Percentiles rank a stretch among this genome's conserved stretches.
Evolutionary conservation across 2,329 filamentous ascomycete genomes (phyloP).

Genomic region (Exophiala xenobiotica): DNA sequence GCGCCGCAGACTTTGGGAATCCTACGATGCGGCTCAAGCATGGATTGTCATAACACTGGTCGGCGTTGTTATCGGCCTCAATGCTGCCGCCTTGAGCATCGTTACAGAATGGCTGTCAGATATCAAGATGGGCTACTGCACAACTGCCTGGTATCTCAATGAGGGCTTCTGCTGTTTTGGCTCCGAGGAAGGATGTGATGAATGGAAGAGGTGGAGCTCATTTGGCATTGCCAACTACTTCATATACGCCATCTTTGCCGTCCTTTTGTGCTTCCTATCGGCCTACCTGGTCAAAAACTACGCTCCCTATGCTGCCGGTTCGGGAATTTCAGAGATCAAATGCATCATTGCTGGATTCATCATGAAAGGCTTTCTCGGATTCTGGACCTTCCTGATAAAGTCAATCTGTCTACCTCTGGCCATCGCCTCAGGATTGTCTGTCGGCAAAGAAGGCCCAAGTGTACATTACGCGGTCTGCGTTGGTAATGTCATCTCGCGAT

Average conservation of each 20-base stretch:
- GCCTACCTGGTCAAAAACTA: constrained; percentile 85
- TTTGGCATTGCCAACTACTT: constrained; percentile 79
- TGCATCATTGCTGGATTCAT: constrained; percentile 98
- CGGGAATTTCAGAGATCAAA: constrained; percentile 98
- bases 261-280: constrained; percentile 76
- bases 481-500: constrained; percentile 88
- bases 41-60: constrained; percentile 98
- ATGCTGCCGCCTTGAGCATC: constrained; percentile 90
- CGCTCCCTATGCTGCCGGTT: constrained; percentile 93
- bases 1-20: constrained; percentile 76
- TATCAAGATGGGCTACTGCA: constrained; percentile 94
- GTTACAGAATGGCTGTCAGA: constrained; percentile 96
- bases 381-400: constrained; percentile 91
- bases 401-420: constrained; percentile 85
- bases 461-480: constrained; percentile 99
- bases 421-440: constrained; percentile 89
- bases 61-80: constrained; percentile 84
- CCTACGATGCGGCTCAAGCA: constrained; percentile 93
- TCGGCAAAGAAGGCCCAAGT: constrained; percentile 95
- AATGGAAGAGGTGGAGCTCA: constrained; percentile 87
- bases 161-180: constrained; percentile 99
- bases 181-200: constrained; percentile 79
- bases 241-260: constrained; percentile 82
- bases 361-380: constrained; percentile 96
- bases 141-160: constrained; percentile 93